Evolutionary conservation across 495 filamentous ascomycete species (phyloP), one percentile per base, ranked within the genome.

Genomic region (Aspergillus hancockii): DNA sequence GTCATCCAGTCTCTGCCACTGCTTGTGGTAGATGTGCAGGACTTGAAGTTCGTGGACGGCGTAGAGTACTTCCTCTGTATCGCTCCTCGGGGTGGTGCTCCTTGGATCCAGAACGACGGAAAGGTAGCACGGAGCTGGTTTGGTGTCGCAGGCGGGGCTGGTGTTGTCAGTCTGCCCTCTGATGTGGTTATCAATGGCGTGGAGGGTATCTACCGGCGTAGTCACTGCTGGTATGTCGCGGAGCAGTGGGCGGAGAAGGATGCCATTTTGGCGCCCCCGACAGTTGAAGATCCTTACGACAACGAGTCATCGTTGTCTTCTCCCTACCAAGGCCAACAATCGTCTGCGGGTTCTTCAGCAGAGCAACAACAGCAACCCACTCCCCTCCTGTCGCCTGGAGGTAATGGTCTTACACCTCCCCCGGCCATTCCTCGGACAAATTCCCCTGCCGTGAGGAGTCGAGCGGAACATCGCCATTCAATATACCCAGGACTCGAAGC

Each of bases 51-150:
- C 62, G 89, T 83, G 0, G 85, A 96, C 30, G 88, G 86, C 4
- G 92, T 96, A 12, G 95, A 97, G 71, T 96, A 98, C 75, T 98
- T 97, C 79, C 83, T 98, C n/a, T 98, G 93, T 73, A 85, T 96
- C 69, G 88, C 91, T 10, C 88, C 93, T 0, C 87, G 89, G 63
- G 89, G 90, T 21, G 87, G 87, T 60, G 80, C 87, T 2, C 93
- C 94, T 3, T 98, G 94, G 95, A 86, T 88, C 49, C 85, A 90
- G 54, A 88, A 92, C 49, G 78, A 81, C 59, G 81, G 78, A 58
- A 84, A 84, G 57, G 80, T 81, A 30, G 83, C 83, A 62, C 84
- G 85, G 67, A 87, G 85, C 62, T 93, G 92, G 92, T 92, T 91
- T 69, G 86, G 89, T 60, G 87, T 93, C 30, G 83, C 85, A 40